Conservation (phyloP, 2,329 filamentous ascomycete genomes). For the Xylaria sp. region DNA sequence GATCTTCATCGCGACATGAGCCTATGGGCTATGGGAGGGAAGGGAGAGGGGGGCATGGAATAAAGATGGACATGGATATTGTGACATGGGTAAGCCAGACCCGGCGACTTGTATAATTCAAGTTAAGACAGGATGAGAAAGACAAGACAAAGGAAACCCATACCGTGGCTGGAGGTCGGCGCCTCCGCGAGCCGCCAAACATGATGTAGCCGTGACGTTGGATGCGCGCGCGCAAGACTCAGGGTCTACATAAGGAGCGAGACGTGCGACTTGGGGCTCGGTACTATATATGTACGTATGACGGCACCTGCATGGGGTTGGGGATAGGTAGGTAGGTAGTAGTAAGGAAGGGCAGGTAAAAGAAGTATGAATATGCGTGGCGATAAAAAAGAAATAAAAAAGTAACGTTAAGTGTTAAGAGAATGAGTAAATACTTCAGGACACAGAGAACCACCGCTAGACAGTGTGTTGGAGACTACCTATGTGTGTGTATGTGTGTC, state of each 20-base stretch:
- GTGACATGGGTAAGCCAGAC: background rate
- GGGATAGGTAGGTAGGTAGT: background rate
- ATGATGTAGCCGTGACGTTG: constrained; percentile 48
- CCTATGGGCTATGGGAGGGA: background rate
- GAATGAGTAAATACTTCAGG: too few species aligned
- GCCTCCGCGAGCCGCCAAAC: constrained; percentile 64
- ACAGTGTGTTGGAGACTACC: background rate
- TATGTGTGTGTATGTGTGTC: background rate
- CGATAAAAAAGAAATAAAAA: background rate
- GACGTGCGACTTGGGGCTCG: constrained; percentile 35
- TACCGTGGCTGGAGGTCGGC: constrained; percentile 62
- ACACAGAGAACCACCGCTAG: background rate
- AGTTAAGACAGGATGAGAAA: background rate
- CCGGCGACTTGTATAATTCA: background rate
- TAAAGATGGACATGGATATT: background rate
- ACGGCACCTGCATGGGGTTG: constrained; percentile 42
- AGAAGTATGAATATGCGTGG: background rate
- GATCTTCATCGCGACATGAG: constrained; percentile 27
- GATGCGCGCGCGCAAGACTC: constrained; percentile 41
- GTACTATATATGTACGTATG: constrained; percentile 1
- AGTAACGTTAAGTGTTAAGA: background rate
- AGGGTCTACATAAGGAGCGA: constrained; percentile 34
- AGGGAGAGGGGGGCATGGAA: background rate
- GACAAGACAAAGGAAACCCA: constrained; percentile 32
- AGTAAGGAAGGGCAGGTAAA: background rate